Conservation (phyloP, 129 eudicot genomes). For the Flaveria robusta region DNA sequence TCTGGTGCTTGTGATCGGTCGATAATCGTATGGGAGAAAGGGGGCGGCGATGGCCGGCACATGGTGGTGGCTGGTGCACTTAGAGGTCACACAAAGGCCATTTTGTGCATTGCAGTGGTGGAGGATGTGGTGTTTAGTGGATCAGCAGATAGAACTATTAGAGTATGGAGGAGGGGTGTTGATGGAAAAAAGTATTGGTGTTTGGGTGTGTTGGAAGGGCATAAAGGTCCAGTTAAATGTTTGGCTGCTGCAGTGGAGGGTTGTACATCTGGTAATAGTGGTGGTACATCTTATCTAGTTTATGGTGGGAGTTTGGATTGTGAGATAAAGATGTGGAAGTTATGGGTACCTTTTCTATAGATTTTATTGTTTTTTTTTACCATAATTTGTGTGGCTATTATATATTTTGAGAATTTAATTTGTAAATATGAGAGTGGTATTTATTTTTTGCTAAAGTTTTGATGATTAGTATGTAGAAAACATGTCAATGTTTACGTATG, state of each 20-base stretch:
- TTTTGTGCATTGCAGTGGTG: constrained; percentile 68
- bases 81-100: constrained; percentile 80
- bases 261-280: constrained; percentile 15
- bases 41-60: constrained; percentile 31
- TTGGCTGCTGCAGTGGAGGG: constrained; percentile 60
- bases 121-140: constrained; percentile 83
- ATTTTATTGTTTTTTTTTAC: not conserved
- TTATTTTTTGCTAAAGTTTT: not conserved
- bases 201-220: constrained; percentile 83
- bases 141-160: constrained; percentile 79
- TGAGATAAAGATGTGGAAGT: constrained; percentile 73
- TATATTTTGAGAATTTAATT: not conserved
- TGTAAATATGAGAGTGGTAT: constrained; percentile 22
- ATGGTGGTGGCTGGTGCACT: constrained; percentile 85
- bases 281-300: constrained; percentile 48
- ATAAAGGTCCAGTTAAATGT: constrained; percentile 78
- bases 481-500: not conserved
- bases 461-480: not conserved
- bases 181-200: constrained; percentile 54
- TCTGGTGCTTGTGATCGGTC: constrained; percentile 96
- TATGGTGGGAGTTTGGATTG: constrained; percentile 88
- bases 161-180: constrained; percentile 70
- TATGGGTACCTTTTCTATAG: constrained; percentile 58
- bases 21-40: constrained; percentile 80
- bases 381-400: constrained; percentile 2